phyloP scores from a whole-genome alignment of 2,329 filamentous ascomycete species.

The Boeremia lycopersici region DNA sequence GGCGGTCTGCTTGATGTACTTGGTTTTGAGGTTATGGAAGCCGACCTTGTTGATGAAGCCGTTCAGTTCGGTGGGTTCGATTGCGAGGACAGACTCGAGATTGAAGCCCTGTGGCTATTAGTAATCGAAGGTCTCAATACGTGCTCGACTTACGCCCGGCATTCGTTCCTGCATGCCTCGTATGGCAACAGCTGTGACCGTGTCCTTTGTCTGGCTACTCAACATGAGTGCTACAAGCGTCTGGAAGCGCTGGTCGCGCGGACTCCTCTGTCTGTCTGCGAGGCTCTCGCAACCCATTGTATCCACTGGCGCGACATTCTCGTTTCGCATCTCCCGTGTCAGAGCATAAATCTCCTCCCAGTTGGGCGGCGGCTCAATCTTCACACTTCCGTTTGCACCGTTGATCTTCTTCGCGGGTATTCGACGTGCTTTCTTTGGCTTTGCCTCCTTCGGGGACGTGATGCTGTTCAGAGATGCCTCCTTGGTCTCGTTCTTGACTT shows the following conservation, averaged over 20 bases:
- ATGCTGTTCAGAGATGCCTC: slow-evolving; percentile 23
- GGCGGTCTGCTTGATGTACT: slow-evolving; percentile 77
- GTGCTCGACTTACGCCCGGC: slow-evolving; percentile 48
- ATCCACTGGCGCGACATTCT: slow-evolving; percentile 81
- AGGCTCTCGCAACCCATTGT: slow-evolving; percentile 94
- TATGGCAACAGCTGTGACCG: slow-evolving; percentile 85
- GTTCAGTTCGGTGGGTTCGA: slow-evolving; percentile 70
- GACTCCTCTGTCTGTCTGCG: slow-evolving; percentile 59
- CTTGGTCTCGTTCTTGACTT: slow-evolving; percentile 33
- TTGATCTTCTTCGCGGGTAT: slow-evolving; percentile 44
- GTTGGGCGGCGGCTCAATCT: slow-evolving; percentile 69
- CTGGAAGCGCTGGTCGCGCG: slow-evolving; percentile 75
- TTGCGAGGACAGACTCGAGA: slow-evolving; percentile 76
- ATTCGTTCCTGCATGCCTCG: slow-evolving; percentile 76
- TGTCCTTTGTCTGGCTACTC: slow-evolving; percentile 91
- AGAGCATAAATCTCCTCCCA: slow-evolving; percentile 83
- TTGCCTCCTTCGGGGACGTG: slow-evolving; percentile 34
- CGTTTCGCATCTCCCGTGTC: slow-evolving; percentile 78
- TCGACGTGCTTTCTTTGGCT: slow-evolving; percentile 46
- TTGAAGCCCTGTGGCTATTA: slow-evolving; percentile 61
- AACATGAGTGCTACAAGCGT: slow-evolving; percentile 89
- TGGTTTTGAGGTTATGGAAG: slow-evolving; percentile 95
- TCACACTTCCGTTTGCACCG: slow-evolving; percentile 42
- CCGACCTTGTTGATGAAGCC: slow-evolving; percentile 81
- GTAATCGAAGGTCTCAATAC: neutral